Conservation (phyloP, 163 green algal genomes). For the Prototheca wickerhamii region DNA sequence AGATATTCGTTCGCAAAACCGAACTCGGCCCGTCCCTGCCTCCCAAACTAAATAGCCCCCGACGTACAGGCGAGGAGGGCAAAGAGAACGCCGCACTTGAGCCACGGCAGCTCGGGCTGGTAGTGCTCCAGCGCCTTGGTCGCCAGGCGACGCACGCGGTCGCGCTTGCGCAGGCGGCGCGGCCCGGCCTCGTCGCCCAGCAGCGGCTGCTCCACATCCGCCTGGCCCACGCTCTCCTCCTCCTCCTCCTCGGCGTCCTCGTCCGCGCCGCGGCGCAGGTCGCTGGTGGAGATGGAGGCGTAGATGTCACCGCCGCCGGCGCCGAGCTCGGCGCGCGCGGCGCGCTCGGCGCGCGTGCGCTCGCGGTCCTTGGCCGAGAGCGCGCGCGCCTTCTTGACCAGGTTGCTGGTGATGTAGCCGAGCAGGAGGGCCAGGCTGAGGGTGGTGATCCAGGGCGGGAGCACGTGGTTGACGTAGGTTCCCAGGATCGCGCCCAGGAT, state of each 20-base stretch:
- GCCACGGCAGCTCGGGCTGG: slow-evolving; percentile 18
- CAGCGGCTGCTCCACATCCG: no score
- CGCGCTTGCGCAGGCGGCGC: neutral
- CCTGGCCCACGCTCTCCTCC: no score
- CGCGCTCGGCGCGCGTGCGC: no score
- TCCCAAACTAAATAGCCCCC: neutral
- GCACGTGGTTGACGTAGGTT: slow-evolving; percentile 55
- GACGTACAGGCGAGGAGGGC: slow-evolving; percentile 32
- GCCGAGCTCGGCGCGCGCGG: neutral
- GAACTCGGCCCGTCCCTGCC: no score
- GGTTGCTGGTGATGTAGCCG: slow-evolving; percentile 38
- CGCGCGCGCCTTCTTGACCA: slow-evolving; percentile 17
- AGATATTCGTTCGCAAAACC: no score
- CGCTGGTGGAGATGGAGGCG: neutral
- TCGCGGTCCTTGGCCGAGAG: neutral
- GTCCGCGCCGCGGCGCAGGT: neutral
- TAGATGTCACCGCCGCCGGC: neutral
- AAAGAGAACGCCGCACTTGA: slow-evolving; percentile 31
- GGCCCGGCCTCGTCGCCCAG: no score
- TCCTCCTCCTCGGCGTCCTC: neutral
- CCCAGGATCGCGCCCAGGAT: slow-evolving; percentile 60
- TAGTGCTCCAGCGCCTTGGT: neutral
- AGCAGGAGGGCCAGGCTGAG: slow-evolving; percentile 44
- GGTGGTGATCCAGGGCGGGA: slow-evolving; percentile 51
- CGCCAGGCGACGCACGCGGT: neutral